Evolutionary conservation across 176 grass and related monocot genomes (phyloP), one percentile per base, ranked within the genome.

Genomic region (Aechmea fasciata): DNA sequence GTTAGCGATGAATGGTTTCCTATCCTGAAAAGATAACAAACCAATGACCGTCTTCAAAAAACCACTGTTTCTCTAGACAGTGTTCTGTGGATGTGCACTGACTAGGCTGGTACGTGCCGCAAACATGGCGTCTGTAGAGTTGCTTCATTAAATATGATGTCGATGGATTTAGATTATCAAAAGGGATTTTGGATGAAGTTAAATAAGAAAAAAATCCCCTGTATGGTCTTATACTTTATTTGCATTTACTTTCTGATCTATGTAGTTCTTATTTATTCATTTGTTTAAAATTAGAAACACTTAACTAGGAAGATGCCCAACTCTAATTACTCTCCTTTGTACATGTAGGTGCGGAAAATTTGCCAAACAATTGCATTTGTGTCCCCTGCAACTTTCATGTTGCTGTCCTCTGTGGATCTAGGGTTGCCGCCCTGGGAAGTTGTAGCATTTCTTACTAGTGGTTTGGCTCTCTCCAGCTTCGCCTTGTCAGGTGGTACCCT

Each of bases 301-400:
- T 61, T 61, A 61, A 67, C 18, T 41, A 47, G 29, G 65, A 67
- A 48, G 48, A 18, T 25, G 41, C 13, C 13, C 61, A 12, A 68
- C 3, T 63, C 48, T 18, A 73, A 57, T 62, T 72, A 69, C 41
- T 64, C 57, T 66, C 69, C 2, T 81, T 76, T 73, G 54, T 33
- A 80, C 22, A 47, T 87, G 69, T 86, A 90, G 89, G 94, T 99
- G 65, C 85, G 94, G 73, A 99, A 99, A 79, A 90, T 99, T 83
- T 99, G 94, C 76, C 94, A 99, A 87, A 85, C 89, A 84, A 88
- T 99, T 77, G 84, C 89, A n/a, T 99, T 99, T 84, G 1, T 99
- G 66, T 93, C 89, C 63, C 94, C 94, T 77, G 94, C 89, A 70
- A 77, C 72, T 77, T 99, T 87, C 76, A 90, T 99, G 94, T 89